A percentile compares a stretch with the other conserved stretches of the same genome.
Evolutionary conservation across 345 rosid species (phyloP).

Genomic region (Euclidium syriacum): DNA sequence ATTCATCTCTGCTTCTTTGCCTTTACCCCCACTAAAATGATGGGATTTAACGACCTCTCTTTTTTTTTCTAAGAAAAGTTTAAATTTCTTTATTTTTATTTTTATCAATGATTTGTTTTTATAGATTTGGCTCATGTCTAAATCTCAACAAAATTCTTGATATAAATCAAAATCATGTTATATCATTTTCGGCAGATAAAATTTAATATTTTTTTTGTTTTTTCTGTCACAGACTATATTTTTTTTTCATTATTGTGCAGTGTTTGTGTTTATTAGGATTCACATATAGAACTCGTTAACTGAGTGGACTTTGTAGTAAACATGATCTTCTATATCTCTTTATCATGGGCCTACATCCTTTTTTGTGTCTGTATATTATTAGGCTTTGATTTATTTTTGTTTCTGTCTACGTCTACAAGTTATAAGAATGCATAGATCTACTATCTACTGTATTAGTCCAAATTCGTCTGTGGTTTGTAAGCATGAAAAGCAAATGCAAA

Average conservation of each 20-base stretch:
- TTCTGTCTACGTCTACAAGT: neutral
- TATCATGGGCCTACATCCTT: slow-evolving; percentile 18
- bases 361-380: neutral
- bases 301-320: slow-evolving; percentile 17
- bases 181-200: slow-evolving; percentile 9
- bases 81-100: neutral
- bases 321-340: neutral
- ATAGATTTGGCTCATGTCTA: slow-evolving; percentile 17
- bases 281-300: slow-evolving; percentile 25
- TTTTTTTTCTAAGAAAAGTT: neutral
- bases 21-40: slow-evolving; percentile 20
- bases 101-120: neutral
- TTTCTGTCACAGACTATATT: slow-evolving; percentile 15
- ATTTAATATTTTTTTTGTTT: slow-evolving; percentile 12
- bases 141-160: slow-evolving; percentile 21
- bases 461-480: too few species aligned
- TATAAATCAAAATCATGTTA: slow-evolving; percentile 1
- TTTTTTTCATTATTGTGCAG: slow-evolving; percentile 7
- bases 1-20: slow-evolving; percentile 17
- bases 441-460: too few species aligned
- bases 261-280: neutral
- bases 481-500: too few species aligned
- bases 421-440: too few species aligned
- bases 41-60: slow-evolving; percentile 22
- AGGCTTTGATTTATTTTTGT: neutral